A percentile compares a stretch with the other conserved stretches of the same genome.
These are phyloP conservation scores for Penicillium ucsense DNA, from an alignment of 495 filamentous ascomycete species.

Conservation along the genomic window DNA sequence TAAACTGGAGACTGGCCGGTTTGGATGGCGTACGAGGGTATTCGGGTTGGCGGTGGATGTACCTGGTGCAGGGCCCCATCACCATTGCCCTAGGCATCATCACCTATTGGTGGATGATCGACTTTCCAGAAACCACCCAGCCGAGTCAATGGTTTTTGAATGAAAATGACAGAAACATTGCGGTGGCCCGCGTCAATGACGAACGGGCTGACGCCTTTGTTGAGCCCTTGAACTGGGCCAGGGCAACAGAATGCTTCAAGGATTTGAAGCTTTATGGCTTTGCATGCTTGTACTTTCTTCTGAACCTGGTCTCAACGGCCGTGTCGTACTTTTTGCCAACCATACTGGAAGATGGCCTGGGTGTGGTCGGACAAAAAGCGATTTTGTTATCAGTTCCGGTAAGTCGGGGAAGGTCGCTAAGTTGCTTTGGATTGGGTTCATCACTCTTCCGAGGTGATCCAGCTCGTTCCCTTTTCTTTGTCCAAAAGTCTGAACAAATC, in stretches of 20 bases:
- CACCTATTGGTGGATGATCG: slow-evolving; percentile 72
- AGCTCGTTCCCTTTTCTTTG: neutral
- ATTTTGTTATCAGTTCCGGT: slow-evolving; percentile 64
- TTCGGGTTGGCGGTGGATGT: slow-evolving; percentile 72
- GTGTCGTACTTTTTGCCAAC: slow-evolving; percentile 65
- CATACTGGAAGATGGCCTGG: slow-evolving; percentile 62
- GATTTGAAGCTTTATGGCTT: slow-evolving; percentile 70
- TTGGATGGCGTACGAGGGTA: slow-evolving; percentile 49
- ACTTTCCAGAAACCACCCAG: slow-evolving; percentile 63
- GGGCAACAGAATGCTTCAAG: slow-evolving; percentile 48
- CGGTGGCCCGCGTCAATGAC: slow-evolving; percentile 46
- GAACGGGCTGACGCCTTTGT: slow-evolving; percentile 58
- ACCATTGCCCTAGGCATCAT: slow-evolving; percentile 55
- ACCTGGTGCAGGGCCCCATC: slow-evolving; percentile 57
- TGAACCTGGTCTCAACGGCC: slow-evolving; percentile 61
- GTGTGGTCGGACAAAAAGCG: slow-evolving; percentile 53
- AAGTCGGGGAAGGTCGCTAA: slow-evolving; percentile 3
- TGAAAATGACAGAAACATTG: slow-evolving; percentile 45
- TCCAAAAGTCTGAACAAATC: neutral
- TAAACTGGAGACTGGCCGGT: slow-evolving; percentile 63
- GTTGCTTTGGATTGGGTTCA: neutral
- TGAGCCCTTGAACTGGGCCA: slow-evolving; percentile 49
- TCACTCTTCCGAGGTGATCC: neutral
- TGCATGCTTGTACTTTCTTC: slow-evolving; percentile 59
- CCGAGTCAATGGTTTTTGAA: slow-evolving; percentile 55